phyloP scores from a whole-genome alignment of 164 flowering plant species.

The Santalum album region DNA sequence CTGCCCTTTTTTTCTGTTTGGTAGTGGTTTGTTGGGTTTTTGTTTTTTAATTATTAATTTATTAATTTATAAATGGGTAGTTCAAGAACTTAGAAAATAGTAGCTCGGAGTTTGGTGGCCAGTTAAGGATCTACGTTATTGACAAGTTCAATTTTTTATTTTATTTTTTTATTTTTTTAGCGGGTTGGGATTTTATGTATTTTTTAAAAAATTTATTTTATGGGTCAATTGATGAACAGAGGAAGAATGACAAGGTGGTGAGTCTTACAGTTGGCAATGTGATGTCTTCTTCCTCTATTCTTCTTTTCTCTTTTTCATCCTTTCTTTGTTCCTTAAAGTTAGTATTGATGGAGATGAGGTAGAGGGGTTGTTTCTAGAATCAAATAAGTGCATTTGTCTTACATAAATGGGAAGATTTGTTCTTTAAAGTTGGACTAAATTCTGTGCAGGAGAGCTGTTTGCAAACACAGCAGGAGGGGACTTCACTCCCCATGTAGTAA shows the following conservation, averaged over 20 bases:
- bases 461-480: conserved; percentile 57
- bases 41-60: no score
- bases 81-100: not conserved
- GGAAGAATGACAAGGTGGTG: not conserved
- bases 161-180: not conserved
- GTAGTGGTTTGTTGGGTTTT: not conserved
- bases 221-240: not conserved
- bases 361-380: not conserved
- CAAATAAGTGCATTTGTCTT: not conserved
- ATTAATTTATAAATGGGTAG: no score
- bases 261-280: not conserved
- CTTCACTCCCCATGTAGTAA: conserved; percentile 78
- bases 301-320: no score
- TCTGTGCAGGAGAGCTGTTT: conserved; percentile 56
- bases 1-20: not conserved
- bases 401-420: not conserved
- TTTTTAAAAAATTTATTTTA: not conserved
- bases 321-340: no score
- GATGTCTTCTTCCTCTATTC: not conserved
- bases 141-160: no score
- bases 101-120: conserved; percentile 2
- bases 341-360: no score
- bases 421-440: not conserved
- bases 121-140: not conserved
- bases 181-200: not conserved